Evolutionary conservation across 495 filamentous ascomycete genomes (phyloP).

Genomic region (Trypethelium eluteriae): DNA sequence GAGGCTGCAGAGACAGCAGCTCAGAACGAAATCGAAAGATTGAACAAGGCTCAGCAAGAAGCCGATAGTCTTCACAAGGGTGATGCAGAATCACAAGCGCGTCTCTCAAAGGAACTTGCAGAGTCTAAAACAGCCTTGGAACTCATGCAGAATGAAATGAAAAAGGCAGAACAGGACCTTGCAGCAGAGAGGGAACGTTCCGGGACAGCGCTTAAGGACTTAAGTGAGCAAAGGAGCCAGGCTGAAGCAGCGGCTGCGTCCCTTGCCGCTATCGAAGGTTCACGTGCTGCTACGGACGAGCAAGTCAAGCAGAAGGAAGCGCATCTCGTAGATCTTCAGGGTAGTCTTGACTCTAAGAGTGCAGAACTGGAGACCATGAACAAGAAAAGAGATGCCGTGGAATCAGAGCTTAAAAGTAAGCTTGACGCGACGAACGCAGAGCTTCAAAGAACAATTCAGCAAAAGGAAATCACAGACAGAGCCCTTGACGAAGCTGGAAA

Average conservation of each 20-base stretch:
- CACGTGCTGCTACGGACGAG: not conserved
- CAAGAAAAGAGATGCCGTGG: not conserved
- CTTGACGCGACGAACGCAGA: not conserved
- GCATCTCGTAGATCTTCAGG: not conserved
- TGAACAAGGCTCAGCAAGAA: not conserved
- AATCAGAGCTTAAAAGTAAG: not conserved
- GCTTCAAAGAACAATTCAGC: not conserved
- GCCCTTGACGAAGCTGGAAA: not conserved
- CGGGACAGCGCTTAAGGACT: not conserved
- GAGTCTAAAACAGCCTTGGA: not conserved
- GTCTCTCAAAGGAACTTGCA: not conserved
- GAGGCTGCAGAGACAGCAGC: not conserved
- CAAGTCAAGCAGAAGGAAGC: not conserved
- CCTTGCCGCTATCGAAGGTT: not conserved
- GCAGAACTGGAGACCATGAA: not conserved
- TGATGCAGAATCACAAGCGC: not conserved
- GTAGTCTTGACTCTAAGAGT: not conserved
- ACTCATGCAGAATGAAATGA: not conserved
- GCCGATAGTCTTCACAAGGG: not conserved
- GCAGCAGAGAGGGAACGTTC: not conserved
- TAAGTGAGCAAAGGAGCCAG: not conserved
- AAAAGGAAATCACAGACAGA: not conserved
- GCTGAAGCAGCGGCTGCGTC: not conserved
- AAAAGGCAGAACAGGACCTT: slow-evolving; percentile 1
- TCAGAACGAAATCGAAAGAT: not conserved